phyloP scores from a whole-genome alignment of 257 asterid genomes.

The Thymus mandschuricus region DNA sequence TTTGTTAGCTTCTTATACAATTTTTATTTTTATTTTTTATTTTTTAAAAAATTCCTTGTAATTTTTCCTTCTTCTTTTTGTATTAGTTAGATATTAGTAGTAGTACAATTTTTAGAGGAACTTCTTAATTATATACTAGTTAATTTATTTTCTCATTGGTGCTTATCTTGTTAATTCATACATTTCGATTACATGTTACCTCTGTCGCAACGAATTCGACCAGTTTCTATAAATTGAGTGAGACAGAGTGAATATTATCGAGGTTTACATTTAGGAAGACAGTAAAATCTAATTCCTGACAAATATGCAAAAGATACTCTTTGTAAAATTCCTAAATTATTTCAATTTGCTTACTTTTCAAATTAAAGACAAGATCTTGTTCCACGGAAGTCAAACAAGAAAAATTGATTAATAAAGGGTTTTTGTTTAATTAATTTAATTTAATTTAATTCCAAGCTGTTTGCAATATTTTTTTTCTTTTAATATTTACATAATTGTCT shows the following conservation, averaged over 20 bases:
- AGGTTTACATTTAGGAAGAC: slow-evolving; percentile 26
- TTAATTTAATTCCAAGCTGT: background rate
- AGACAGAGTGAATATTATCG: too few relatives aligned
- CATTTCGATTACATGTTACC: too few relatives aligned
- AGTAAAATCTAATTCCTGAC: slow-evolving; percentile 35
- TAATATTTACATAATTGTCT: slow-evolving; percentile 13
- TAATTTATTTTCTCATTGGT: background rate
- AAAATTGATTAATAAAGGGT: slow-evolving; percentile 23
- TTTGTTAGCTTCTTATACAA: slow-evolving; percentile 27
- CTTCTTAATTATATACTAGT: background rate
- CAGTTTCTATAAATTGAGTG: too few relatives aligned
- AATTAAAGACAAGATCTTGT: slow-evolving; percentile 50
- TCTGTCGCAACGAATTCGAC: too few relatives aligned
- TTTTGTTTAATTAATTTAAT: slow-evolving; percentile 26
- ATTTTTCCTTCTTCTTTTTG: slow-evolving; percentile 6
- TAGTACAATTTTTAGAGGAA: slow-evolving; percentile 30
- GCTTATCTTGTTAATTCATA: background rate
- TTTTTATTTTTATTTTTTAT: slow-evolving; percentile 13
- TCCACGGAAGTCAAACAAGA: slow-evolving; percentile 59
- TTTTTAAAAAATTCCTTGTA: slow-evolving; percentile 13
- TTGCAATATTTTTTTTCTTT: slow-evolving; percentile 9
- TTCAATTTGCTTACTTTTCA: background rate
- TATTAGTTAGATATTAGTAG: slow-evolving; percentile 27
- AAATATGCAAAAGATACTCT: slow-evolving; percentile 34
- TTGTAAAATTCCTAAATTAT: slow-evolving; percentile 27